Base-by-base conservation (phyloP, 2,329 filamentous ascomycete genomes). In the Coleophoma crateriformis region DNA sequence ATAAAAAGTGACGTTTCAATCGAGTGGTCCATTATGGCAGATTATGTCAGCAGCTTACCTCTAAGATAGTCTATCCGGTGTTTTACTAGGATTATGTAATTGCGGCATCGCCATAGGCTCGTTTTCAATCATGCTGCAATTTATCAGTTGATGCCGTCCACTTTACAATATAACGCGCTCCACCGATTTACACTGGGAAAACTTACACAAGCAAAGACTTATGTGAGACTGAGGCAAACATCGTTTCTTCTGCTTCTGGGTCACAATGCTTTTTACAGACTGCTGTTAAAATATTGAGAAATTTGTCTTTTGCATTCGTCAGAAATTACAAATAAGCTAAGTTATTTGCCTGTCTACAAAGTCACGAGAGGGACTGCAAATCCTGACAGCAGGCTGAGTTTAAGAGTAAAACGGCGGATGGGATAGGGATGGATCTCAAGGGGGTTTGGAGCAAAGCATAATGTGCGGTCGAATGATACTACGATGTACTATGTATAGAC, bases 41-140 rank as follows among this genome's bases (percentile, higher is more conserved):
- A 20, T 44, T 44, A 44, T 44, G 41, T 44, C 41, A 44, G 41
- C 41, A 44, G 41, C 41, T 44, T 20, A 44, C 41, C 41, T 32
- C 13, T 44, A 44, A 44, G 20, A n/a, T 44, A 44, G 41, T 44
- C 41, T 44, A 44, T 15, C 41, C 15, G 10, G 12, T 32, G 41
- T 12, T n/a, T 44, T 33, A 20, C 32, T n/a, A 11, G 20, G 41
- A 44, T 44, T 44, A 44, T 44, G 41, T 44, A 44, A 44, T 33
- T 33, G 32, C 41, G 41, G 13, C 19, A 44, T 33, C 27, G 19
- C 19, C 19, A 19, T 19, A 19, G 19, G 19, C 2, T 19, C 2
- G 19, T 19, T 19, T 19, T 19, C 27, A 27, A 27, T 10, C n/a
- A n/a, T n/a, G n/a, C n/a, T n/a, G n/a, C n/a, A n/a, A n/a, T n/a